Base-by-base conservation (phyloP, 2,329 filamentous ascomycete genomes). In the Monosporascus sp. region DNA sequence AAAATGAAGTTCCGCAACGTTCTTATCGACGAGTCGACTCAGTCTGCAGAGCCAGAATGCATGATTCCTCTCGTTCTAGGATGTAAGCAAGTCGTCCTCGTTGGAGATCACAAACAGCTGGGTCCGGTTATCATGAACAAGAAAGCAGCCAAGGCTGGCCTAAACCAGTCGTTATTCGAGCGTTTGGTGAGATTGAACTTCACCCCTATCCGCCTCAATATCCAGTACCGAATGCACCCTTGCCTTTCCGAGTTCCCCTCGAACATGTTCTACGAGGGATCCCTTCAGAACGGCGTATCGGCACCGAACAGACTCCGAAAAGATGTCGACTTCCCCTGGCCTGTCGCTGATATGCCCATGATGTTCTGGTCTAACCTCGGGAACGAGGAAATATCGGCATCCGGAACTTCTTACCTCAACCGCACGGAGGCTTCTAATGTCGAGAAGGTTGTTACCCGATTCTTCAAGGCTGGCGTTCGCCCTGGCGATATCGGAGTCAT, bases 41-140 rank as follows among this genome's bases (percentile, higher is more conserved):
- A 99, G 68, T 97, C 94, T 17, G 94, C 94, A 3, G 94, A 99
- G 70, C 94, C 94, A 0, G 94, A 99, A 71, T 99, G 94, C 71
- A 96, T 99, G 91, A 99, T 99, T 63, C 94, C 94, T 18, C 78
- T 99, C 41, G 93, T 99, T 35, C 80, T 99, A 22, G 94, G 94
- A 49, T 99, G 94, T 78, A 99, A 99, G 76, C 94, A 99, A 71
- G 91, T 97, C 49, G 94, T 99, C n/a, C 82, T 99, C 37, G 94
- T 99, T 43, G 94, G 94, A 68, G 94, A 99, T 68, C 94, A 99
- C 73, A 95, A 97, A 72, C 94, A 99, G 70, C 84, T 99, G 60
- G 94, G 94, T 0, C 94, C 94, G 1, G 94, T 99, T 64, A 97
- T 99, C 68, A 99, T 99, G 93, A 99, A 99, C 80, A 99, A 99